Evolutionary conservation across 495 filamentous ascomycete genomes (phyloP).

Genomic region (Baudoinia panamericana): DNA sequence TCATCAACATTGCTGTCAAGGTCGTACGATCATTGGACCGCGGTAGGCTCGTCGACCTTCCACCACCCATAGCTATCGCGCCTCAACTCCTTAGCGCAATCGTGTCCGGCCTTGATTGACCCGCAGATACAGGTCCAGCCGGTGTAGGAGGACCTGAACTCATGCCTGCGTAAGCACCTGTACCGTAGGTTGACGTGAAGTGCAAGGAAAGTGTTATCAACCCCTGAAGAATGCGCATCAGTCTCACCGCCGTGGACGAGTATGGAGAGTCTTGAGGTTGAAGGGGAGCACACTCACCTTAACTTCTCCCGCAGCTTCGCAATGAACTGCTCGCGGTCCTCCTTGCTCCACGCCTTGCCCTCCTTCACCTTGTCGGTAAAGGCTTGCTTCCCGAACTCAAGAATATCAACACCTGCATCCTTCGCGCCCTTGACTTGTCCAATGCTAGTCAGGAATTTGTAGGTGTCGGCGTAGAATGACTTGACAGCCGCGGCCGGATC

Average conservation of each 20-base stretch:
- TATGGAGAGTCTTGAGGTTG: too few species aligned
- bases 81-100: constrained; percentile 7
- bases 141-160: not conserved
- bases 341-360: constrained; percentile 3
- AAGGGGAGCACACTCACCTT: constrained; percentile 19
- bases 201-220: constrained; percentile 1
- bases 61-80: constrained; percentile 2
- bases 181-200: too few species aligned
- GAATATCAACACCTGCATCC: constrained; percentile 10
- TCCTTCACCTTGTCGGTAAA: constrained; percentile 10
- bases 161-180: not conserved
- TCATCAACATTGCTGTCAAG: too few species aligned
- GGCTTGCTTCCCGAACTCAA: constrained; percentile 13
- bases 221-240: not conserved
- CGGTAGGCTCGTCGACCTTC: not conserved
- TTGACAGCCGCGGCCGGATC: constrained; percentile 15
- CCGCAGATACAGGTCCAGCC: constrained; percentile 15
- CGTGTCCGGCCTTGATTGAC: not conserved
- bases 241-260: not conserved
- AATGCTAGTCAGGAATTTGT: constrained; percentile 13
- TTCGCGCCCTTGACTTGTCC: constrained; percentile 12
- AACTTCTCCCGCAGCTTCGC: constrained; percentile 10
- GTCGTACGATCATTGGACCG: too few species aligned
- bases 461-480: constrained; percentile 12
- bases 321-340: constrained; percentile 10